A percentile compares a stretch with the other conserved stretches of the same genome.
phyloP scores from a whole-genome alignment of 2,329 filamentous ascomycete species.

The Colletotrichum sp. region DNA sequence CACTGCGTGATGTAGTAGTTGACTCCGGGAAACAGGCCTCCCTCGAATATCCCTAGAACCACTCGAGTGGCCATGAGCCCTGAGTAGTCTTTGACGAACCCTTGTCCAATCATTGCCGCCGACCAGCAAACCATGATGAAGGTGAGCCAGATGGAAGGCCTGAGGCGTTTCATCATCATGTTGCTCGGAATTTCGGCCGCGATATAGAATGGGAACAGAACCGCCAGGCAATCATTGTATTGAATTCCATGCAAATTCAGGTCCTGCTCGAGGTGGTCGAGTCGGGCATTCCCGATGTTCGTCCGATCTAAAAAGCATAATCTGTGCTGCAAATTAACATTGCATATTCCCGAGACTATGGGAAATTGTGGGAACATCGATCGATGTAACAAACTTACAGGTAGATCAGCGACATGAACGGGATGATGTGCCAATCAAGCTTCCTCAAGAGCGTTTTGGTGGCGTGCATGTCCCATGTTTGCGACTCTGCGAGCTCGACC shows the following conservation, averaged over 20 bases:
- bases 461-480: conserved; percentile 24
- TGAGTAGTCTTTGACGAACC: conserved; percentile 26
- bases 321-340: conserved; percentile 39
- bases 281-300: conserved; percentile 21
- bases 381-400: conserved; percentile 34
- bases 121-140: conserved; percentile 28
- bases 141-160: conserved; percentile 25
- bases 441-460: conserved; percentile 51
- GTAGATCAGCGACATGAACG: conserved; percentile 59
- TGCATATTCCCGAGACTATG: conserved; percentile 29
- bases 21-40: conserved; percentile 53
- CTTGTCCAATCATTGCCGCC: conserved; percentile 23
- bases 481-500: conserved; percentile 3
- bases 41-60: conserved; percentile 31
- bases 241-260: conserved; percentile 8
- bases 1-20: conserved; percentile 55
- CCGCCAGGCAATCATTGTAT: conserved; percentile 26
- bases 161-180: conserved; percentile 24
- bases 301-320: conserved; percentile 22
- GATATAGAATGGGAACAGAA: conserved; percentile 27
- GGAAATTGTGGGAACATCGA: not conserved
- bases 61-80: conserved; percentile 25
- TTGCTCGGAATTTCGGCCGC: conserved; percentile 29
- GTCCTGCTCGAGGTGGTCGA: conserved; percentile 20
- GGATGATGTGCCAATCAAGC: conserved; percentile 56